phyloP scores from a whole-genome alignment of 2,329 filamentous ascomycete genomes.

The Aspergillus latus region DNA sequence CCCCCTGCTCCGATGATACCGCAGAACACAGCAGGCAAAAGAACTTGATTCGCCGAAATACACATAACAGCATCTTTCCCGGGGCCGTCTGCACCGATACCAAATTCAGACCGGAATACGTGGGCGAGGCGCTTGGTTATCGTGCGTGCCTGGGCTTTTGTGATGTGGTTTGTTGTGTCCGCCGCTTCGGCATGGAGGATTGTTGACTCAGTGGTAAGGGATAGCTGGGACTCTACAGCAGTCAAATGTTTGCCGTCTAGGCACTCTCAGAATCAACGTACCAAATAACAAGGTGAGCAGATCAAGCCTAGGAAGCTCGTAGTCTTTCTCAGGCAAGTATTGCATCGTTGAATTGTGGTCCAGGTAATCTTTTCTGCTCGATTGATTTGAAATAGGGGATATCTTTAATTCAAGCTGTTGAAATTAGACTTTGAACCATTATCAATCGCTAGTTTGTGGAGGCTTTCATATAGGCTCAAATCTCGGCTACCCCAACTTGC shows the following conservation, averaged over 20 bases:
- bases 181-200: slow-evolving; percentile 59
- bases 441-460: no score
- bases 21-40: slow-evolving; percentile 56
- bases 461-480: no score
- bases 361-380: no score
- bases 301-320: slow-evolving; percentile 17
- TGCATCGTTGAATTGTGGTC: slow-evolving; percentile 9
- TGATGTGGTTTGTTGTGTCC: slow-evolving; percentile 55
- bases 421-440: no score
- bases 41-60: slow-evolving; percentile 57
- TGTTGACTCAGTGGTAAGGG: slow-evolving; percentile 45
- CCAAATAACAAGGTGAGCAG: slow-evolving; percentile 17
- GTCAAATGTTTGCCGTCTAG: neutral
- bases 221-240: slow-evolving; percentile 12
- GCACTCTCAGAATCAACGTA: neutral
- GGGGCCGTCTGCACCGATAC: slow-evolving; percentile 52
- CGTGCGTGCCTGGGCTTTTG: slow-evolving; percentile 51
- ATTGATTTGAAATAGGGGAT: no score
- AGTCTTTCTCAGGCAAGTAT: slow-evolving; percentile 18
- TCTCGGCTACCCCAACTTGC: slow-evolving; percentile 11
- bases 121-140: slow-evolving; percentile 56
- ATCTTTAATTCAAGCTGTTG: no score
- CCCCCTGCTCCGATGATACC: slow-evolving; percentile 60
- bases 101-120: slow-evolving; percentile 55
- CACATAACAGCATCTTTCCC: slow-evolving; percentile 57